phyloP scores from a whole-genome alignment of 345 rosid species.

The Balakata baccata region DNA sequence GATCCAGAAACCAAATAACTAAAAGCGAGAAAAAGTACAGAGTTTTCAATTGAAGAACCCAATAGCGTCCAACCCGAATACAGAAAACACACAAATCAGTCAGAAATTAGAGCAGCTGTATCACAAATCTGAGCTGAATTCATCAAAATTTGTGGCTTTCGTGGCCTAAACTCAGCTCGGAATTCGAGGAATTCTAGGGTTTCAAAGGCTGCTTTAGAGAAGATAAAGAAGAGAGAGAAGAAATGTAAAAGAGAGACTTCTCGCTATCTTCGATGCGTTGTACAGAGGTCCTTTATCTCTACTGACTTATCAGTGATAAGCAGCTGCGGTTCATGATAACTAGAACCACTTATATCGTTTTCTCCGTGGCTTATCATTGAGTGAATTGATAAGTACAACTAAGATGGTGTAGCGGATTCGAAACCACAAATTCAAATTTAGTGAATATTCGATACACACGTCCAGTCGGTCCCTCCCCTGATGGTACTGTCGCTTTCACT shows the following conservation, averaged over 20 bases:
- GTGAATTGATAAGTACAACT: constrained; percentile 21
- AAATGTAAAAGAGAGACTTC: constrained; percentile 37
- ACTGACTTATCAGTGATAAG: constrained; percentile 52
- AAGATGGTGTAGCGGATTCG: constrained; percentile 45
- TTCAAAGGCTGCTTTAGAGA: constrained; percentile 48
- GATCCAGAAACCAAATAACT: constrained; percentile 13
- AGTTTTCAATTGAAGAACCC: neutral
- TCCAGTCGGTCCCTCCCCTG: constrained; percentile 51
- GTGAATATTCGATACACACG: constrained; percentile 60
- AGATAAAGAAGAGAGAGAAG: constrained; percentile 38
- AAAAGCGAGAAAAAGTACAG: neutral
- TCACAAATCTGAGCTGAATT: constrained; percentile 30
- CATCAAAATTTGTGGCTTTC: constrained; percentile 16
- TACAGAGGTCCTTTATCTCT: constrained; percentile 41
- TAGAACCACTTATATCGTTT: rapidly evolving
- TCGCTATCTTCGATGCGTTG: constrained; percentile 90
- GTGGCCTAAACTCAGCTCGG: constrained; percentile 19
- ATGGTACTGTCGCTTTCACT: constrained; percentile 37
- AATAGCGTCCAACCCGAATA: neutral
- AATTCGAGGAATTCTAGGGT: constrained; percentile 68
- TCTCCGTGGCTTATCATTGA: constrained; percentile 12
- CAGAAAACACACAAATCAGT: neutral
- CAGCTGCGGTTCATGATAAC: rapidly evolving
- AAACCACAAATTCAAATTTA: constrained; percentile 61
- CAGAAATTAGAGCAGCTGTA: constrained; percentile 13